Evolutionary conservation across 805 yeast genomes (phyloP), one percentile per base, ranked within the genome.

Genomic region (Candida nitratophila): DNA sequence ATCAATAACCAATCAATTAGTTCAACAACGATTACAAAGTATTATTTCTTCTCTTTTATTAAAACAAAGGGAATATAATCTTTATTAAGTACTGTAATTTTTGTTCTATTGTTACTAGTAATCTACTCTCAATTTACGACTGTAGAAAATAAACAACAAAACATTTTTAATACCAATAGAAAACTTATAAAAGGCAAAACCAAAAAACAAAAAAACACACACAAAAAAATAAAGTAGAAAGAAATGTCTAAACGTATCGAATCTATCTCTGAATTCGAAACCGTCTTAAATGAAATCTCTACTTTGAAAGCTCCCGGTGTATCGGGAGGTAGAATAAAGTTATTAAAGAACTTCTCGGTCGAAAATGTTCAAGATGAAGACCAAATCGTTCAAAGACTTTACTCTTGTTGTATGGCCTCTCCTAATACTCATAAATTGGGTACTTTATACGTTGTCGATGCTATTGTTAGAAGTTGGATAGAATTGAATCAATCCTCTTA

Each of bases 261-360:
- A 29, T 19, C 41, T 17, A 15, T 39, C 12, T 72, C 70, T 53
- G 69, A 73, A 51, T 76, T 77, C 54, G 77, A 73, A 50, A 50
- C 64, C 40, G 67, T 69, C 29, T 63, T 76, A 46, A 70, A 69
- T 50, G 81, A 76, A 56, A 60, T 77, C 43, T 69, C 75, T 26
- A 70, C 75, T 6, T 66, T 84, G 54, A 83, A 82, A 64, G 78
- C 96, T 15, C 91, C 91, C 14, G 98, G 99, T 48, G 93, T 91
- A 43, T 89, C 97, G 26, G 98, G 98, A 37, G 81, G 96, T 44
- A 88, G 96, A 69, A 93, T 91, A 65, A 86, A 86, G 63, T 81
- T 81, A 57, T 70, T 90, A 59, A 86, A 91, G 39, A 84, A 86
- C 45, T 62, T 86, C 49, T 95, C 96, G 45, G 71, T 82, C 48